Percentiles rank a stretch among this genome's conserved stretches.
phyloP scores from a whole-genome alignment of 2,329 filamentous ascomycete genomes.

The Ophiostoma piceae region DNA sequence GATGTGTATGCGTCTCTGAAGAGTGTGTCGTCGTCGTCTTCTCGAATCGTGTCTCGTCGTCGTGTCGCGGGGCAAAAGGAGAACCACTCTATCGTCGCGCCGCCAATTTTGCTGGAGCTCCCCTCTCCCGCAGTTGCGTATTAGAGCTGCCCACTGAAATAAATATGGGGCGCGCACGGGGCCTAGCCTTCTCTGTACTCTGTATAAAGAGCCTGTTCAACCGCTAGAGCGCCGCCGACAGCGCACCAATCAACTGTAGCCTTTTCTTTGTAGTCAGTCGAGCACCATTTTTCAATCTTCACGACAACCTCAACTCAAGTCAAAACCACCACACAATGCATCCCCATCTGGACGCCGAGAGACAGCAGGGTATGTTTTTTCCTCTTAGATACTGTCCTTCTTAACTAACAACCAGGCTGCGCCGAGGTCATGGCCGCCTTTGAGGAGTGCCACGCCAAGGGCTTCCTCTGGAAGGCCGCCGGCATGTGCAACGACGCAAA shows the following conservation, averaged over 20 bases:
- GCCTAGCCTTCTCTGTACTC: background rate
- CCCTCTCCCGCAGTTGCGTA: background rate
- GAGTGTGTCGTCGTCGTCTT: background rate
- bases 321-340: constrained; percentile 59
- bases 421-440: constrained; percentile 89
- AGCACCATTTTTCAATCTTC: background rate
- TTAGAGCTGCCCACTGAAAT: background rate
- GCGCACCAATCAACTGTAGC: constrained; percentile 3
- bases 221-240: background rate
- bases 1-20: background rate
- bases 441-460: constrained; percentile 88
- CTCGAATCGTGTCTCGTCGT: background rate
- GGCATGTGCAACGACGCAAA: constrained; percentile 90
- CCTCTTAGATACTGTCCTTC: background rate
- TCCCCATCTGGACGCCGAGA: constrained; percentile 91
- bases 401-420: constrained; percentile 59
- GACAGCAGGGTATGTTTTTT: constrained; percentile 65
- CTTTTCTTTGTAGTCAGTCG: constrained; percentile 3
- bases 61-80: constrained; percentile 7
- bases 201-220: too few relatives aligned
- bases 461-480: constrained; percentile 85
- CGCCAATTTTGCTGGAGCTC: constrained; percentile 10
- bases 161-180: background rate
- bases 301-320: background rate
- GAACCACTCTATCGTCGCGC: background rate